Base-by-base conservation (phyloP, 73 alveolate species). In the Durusdinium trenchii region DNA sequence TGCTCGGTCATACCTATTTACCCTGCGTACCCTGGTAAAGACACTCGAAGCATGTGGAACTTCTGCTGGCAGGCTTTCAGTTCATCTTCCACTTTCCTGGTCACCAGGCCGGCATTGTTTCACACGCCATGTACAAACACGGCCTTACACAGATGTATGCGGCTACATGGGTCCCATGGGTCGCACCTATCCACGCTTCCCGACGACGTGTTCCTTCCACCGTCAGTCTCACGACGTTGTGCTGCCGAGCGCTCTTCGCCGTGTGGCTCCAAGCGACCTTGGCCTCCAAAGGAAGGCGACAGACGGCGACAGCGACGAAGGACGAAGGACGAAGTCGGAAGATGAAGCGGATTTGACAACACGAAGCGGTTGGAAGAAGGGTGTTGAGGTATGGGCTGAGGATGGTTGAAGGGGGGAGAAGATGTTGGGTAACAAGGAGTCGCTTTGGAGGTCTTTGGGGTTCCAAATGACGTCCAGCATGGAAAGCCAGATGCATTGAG, bases 251-350 rank as follows among this genome's bases (percentile, higher is more conserved):
- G 16, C 51, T 83, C 51, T 83, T 83, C 75, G 52, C 94, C 20
- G 75, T 83, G 30, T 83, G 94, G 94, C 51, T 32, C 20, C 94
- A 83, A 36, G 38, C 94, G 40, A 83, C 94, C 51, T 38, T 83
- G 94, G 94, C 94, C 38, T 48, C 94, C 75, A 83, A 83, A 51
- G 94, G 94, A 1, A 83, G 94, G 94, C 76, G n/a, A n/a, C n/a
- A n/a, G n/a, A n/a, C n/a, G n/a, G n/a, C n/a, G n/a, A n/a, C n/a
- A n/a, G n/a, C n/a, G n/a, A n/a, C n/a, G n/a, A n/a, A n/a, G n/a
- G n/a, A n/a, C n/a, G n/a, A n/a, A n/a, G n/a, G n/a, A n/a, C n/a
- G n/a, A n/a, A n/a, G n/a, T n/a, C n/a, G n/a, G n/a, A n/a, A n/a
- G n/a, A n/a, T n/a, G n/a, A n/a, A n/a, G n/a, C n/a, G n/a, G n/a